A percentile compares a stretch with the other conserved stretches of the same genome.
These are phyloP conservation scores for Rosa rugosa DNA, from an alignment of 306 rosid genomes.

Conservation along the genomic window DNA sequence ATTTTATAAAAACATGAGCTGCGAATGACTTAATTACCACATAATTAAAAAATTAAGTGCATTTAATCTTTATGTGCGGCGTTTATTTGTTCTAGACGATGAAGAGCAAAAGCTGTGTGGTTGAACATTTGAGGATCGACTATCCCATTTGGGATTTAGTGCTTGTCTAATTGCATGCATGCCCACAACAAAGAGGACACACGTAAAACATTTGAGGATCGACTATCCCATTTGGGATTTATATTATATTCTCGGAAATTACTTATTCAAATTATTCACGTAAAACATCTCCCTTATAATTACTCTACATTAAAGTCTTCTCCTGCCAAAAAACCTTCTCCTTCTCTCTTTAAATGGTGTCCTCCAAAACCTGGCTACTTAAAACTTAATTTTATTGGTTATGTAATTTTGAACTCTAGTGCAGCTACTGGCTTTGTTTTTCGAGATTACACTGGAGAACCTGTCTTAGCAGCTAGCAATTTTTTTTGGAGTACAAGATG, in stretches of 20 bases:
- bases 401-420: too few relatives aligned
- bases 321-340: too few relatives aligned
- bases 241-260: neutral
- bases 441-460: too few relatives aligned
- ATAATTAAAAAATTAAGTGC: neutral
- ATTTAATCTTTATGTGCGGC: neutral
- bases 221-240: too few relatives aligned
- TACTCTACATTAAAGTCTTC: too few relatives aligned
- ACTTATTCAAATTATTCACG: neutral
- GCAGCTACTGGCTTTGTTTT: too few relatives aligned
- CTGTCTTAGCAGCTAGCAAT: too few relatives aligned
- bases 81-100: neutral
- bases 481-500: too few relatives aligned
- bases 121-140: neutral
- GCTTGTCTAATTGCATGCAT: neutral
- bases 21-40: neutral
- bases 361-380: too few relatives aligned
- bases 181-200: neutral
- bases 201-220: too few relatives aligned
- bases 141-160: neutral
- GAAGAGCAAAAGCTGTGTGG: neutral
- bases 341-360: too few relatives aligned
- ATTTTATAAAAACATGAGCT: neutral
- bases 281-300: neutral
- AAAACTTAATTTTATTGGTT: too few relatives aligned